Base-by-base conservation (phyloP, 1,139 yeast genomes). In the Yamadazyma dushanensis region DNA sequence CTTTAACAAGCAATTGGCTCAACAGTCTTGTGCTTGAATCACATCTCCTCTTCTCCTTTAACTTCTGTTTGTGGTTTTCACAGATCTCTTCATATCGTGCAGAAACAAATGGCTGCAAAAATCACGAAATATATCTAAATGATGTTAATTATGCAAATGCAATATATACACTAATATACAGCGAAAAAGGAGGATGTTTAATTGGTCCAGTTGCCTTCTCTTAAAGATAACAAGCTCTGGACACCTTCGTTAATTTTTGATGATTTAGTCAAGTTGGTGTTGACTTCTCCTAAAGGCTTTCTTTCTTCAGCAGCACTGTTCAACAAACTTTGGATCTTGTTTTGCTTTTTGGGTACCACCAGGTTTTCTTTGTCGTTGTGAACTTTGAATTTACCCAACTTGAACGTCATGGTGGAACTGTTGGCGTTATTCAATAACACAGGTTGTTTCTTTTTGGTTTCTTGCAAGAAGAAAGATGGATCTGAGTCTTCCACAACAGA, bases 171-270 rank as follows among this genome's bases (percentile, higher is more conserved):
- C 31, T 40, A 38, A 26, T 41, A 37, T 41, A 44, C 45, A 40
- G n/a, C n/a, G n/a, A n/a, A 26, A 15, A 23, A n/a, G 11, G 14
- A 14, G 14, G 16, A 17, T 21, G 10, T 4, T 30, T 22, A 30
- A 11, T 14, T 19, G 11, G 24, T 56, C 70, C 70, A 66, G 40
- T 59, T 61, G 8, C 73, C 73, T 8, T 63, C 53, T 49, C 66
- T 63, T 46, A 73, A 61, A 25, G 74, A 60, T 34, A 73, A 59
- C 45, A 73, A 63, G 49, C 67, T 63, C 41, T 71, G 63, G 21
- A 66, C 66, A 24, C 69, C 63, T 39, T 65, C 73, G 24, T 51
- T 56, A 20, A 61, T 60, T 45, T 45, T 46, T 32, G 27, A 42
- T 32, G 36, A 43, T 8, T 28, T 34, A 8, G 18, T 13, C 16